These are phyloP conservation scores for Adansonia gregorii DNA, from an alignment of 441 rosid genomes.

Conservation along the genomic window DNA sequence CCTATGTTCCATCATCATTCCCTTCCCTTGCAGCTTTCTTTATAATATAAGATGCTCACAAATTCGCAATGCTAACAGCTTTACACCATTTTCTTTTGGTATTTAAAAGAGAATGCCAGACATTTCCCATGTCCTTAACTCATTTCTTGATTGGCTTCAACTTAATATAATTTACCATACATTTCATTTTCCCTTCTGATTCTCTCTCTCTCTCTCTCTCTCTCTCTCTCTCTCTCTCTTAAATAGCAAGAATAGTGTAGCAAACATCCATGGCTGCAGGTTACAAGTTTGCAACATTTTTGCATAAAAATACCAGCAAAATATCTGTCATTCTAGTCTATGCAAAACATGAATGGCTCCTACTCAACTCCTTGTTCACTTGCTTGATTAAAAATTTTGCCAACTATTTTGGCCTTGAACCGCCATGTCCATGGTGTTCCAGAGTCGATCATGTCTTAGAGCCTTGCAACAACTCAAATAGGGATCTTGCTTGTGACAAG, in stretches of 20 bases:
- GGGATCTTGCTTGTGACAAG: constrained; percentile 36
- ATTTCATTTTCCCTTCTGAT: neutral
- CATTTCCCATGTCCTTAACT: too few species aligned
- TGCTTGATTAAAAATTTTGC: constrained; percentile 55
- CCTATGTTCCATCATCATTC: constrained; percentile 53
- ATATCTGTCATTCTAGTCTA: constrained; percentile 56
- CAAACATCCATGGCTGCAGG: constrained; percentile 47
- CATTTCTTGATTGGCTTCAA: too few species aligned
- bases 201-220: neutral
- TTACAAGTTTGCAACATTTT: constrained; percentile 60
- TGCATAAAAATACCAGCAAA: constrained; percentile 56
- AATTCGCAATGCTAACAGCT: neutral
- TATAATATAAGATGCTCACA: neutral
- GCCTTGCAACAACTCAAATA: constrained; percentile 27
- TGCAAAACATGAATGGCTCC: constrained; percentile 65
- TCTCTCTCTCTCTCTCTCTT: neutral
- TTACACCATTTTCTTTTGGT: neutral
- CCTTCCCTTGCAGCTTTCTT: constrained; percentile 28
- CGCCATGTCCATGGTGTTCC: constrained; percentile 56
- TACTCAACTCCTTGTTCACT: constrained; percentile 59
- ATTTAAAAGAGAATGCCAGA: too few species aligned
- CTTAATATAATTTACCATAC: too few species aligned
- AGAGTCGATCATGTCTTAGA: constrained; percentile 49
- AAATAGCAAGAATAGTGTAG: constrained; percentile 17
- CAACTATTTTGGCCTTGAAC: constrained; percentile 57